Evolutionary conservation across 768 basidiomycete genomes (phyloP).

Genomic region (Suillus ampliporus): DNA sequence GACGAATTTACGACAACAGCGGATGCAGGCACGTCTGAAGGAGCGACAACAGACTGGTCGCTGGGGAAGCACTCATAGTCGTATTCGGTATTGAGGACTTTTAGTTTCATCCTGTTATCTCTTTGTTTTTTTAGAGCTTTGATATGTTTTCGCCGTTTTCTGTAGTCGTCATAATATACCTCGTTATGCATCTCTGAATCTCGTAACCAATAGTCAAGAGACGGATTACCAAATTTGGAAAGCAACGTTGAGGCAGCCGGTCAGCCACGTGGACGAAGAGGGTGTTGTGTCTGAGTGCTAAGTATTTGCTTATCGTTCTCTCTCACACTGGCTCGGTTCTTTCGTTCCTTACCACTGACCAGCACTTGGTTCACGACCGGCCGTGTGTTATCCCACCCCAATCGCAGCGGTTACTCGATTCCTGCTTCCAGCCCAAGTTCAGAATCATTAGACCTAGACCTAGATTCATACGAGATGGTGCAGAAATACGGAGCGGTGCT

Average conservation of each 20-base stretch:
- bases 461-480: conserved; percentile 62
- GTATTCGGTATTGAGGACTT: conserved; percentile 30
- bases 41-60: conserved; percentile 37
- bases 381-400: not conserved
- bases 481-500: conserved; percentile 68
- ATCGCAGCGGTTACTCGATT: not conserved
- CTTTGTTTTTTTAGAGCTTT: conserved; percentile 19
- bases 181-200: conserved; percentile 15
- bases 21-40: conserved; percentile 38
- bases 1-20: conserved; percentile 59
- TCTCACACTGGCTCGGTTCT: conserved; percentile 11
- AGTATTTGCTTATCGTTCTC: conserved; percentile 3
- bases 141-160: conserved; percentile 6
- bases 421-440: not conserved
- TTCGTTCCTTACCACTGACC: conserved; percentile 1
- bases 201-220: not conserved
- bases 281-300: no score
- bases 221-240: not conserved
- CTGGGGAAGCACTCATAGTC: conserved; percentile 37
- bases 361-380: conserved; percentile 1
- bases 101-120: conserved; percentile 4
- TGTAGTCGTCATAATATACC: conserved; percentile 14
- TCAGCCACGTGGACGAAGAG: not conserved
- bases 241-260: no score
- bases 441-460: conserved; percentile 9